Percentiles rank a stretch among this genome's conserved stretches.
These are phyloP conservation scores for Botrytis sinoallii DNA, from an alignment of 2,329 filamentous ascomycete species.

Conservation along the genomic window DNA sequence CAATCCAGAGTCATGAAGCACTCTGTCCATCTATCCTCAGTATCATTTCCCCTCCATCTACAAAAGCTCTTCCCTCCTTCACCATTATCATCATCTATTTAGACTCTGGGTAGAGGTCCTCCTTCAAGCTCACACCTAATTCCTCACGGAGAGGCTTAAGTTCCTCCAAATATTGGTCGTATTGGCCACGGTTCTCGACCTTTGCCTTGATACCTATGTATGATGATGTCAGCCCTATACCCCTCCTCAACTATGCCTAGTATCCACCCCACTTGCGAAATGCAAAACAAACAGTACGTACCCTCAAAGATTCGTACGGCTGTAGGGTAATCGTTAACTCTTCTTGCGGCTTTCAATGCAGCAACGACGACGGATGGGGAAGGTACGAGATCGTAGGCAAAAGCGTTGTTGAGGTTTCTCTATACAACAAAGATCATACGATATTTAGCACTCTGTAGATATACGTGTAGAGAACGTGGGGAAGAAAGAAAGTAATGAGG, in stretches of 20 bases:
- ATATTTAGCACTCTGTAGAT: constrained; percentile 30
- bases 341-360: constrained; percentile 86
- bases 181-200: constrained; percentile 97
- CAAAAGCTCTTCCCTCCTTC: constrained; percentile 23
- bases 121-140: constrained; percentile 86
- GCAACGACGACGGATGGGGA: constrained; percentile 86
- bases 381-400: constrained; percentile 99
- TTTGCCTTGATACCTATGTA: constrained; percentile 92
- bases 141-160: constrained; percentile 91
- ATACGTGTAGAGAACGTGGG: constrained; percentile 12
- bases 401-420: constrained; percentile 98
- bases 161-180: constrained; percentile 92
- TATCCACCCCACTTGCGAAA: constrained; percentile 59
- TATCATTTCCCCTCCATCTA: constrained; percentile 29
- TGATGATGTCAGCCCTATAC: constrained; percentile 44
- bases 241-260: constrained; percentile 99
- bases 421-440: constrained; percentile 40
- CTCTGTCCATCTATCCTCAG: constrained; percentile 25
- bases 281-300: constrained; percentile 46
- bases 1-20: constrained; percentile 28
- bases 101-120: constrained; percentile 78
- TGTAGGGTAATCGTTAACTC: constrained; percentile 98
- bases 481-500: neutral
- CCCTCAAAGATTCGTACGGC: constrained; percentile 98
- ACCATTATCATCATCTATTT: constrained; percentile 30